phyloP scores from a whole-genome alignment of 2,329 filamentous ascomycete species.

The Ascochyta viciae-villosae region DNA sequence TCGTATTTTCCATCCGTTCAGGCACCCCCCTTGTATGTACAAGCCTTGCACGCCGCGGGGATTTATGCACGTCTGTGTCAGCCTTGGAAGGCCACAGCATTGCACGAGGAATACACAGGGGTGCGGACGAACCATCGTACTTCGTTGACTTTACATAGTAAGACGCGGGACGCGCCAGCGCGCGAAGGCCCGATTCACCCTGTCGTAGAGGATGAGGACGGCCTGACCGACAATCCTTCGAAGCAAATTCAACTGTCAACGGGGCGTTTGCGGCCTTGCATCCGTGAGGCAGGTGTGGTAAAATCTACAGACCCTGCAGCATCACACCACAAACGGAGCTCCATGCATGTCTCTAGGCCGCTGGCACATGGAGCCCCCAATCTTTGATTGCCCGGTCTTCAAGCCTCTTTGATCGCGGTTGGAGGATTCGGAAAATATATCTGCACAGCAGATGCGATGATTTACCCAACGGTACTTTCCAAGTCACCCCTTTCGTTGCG shows the following conservation, averaged over 20 bases:
- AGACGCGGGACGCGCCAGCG: background rate
- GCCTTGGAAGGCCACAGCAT: background rate
- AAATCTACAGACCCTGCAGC: background rate
- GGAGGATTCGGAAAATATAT: background rate
- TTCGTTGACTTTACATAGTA: too few relatives aligned
- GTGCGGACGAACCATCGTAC: background rate
- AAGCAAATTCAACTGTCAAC: background rate
- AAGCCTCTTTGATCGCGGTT: background rate
- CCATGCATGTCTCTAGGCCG: background rate
- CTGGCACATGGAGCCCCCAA: background rate
- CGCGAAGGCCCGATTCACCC: constrained; percentile 3
- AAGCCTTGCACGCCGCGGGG: background rate
- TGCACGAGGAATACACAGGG: background rate
- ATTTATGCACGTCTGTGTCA: background rate
- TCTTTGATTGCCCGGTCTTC: background rate
- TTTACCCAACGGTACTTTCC: background rate
- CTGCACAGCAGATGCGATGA: background rate
- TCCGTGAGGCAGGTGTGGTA: background rate
- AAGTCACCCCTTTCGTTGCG: too few relatives aligned
- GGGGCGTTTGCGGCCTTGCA: background rate
- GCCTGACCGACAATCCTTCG: constrained; percentile 1
- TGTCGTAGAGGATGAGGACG: background rate
- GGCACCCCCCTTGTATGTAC: too few relatives aligned
- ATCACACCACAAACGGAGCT: background rate
- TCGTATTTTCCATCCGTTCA: too few relatives aligned